These are phyloP conservation scores for Phytomonas serpens DNA, from an alignment of 208 protist species.

Conservation along the genomic window DNA sequence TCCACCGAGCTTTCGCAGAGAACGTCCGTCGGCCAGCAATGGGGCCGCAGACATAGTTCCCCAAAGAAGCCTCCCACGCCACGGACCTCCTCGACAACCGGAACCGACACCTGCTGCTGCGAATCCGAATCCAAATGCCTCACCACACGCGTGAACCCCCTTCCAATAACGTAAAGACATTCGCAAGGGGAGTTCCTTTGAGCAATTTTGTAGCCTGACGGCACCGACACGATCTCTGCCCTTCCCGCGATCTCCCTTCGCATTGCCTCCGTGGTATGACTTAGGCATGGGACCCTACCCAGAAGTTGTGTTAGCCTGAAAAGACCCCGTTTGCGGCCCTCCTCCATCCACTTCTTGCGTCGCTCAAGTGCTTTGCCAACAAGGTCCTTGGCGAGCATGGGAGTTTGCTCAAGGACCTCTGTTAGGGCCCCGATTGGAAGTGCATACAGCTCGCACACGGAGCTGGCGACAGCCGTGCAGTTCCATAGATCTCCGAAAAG, in stretches of 20 bases:
- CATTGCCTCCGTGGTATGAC: slow-evolving; percentile 67
- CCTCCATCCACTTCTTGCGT: slow-evolving; percentile 59
- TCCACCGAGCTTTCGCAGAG: slow-evolving; percentile 58
- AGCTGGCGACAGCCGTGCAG: slow-evolving; percentile 48
- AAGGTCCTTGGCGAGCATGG: slow-evolving; percentile 31
- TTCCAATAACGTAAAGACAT: slow-evolving; percentile 64
- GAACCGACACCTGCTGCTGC: neutral
- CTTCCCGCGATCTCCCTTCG: slow-evolving; percentile 38
- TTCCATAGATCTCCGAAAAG: slow-evolving; percentile 75
- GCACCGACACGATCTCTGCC: slow-evolving; percentile 42
- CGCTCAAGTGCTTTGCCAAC: slow-evolving; percentile 37
- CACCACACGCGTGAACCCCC: slow-evolving; percentile 40
- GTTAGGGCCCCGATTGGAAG: slow-evolving; percentile 16
- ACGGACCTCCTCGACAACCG: slow-evolving; percentile 20
- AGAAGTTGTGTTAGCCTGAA: slow-evolving; percentile 64
- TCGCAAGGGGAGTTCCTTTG: slow-evolving; percentile 38
- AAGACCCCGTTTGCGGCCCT: slow-evolving; percentile 46
- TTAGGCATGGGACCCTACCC: slow-evolving; percentile 71
- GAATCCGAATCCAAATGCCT: slow-evolving; percentile 9
- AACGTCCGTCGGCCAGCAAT: slow-evolving; percentile 61
- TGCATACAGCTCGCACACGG: slow-evolving; percentile 77
- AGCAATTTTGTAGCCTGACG: slow-evolving; percentile 36
- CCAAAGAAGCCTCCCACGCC: slow-evolving; percentile 66
- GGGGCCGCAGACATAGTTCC: slow-evolving; percentile 62
- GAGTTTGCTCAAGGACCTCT: slow-evolving; percentile 57